These are phyloP conservation scores for Citeromyces nyonsensis DNA, from an alignment of 805 yeast species.

Conservation along the genomic window DNA sequence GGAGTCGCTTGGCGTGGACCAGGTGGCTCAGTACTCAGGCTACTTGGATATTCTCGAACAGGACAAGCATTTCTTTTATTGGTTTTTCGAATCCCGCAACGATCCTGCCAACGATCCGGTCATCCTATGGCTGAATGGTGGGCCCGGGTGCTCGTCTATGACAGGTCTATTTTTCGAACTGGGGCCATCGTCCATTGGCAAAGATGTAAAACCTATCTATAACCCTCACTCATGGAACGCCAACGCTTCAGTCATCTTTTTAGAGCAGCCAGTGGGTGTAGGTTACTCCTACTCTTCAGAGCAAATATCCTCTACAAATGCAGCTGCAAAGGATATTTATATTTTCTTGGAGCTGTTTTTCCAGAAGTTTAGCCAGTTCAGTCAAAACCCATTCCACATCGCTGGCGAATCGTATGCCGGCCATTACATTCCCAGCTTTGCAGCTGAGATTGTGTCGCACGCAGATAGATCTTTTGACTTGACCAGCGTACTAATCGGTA, in stretches of 20 bases:
- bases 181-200: slow-evolving; percentile 62
- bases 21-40: slow-evolving; percentile 73
- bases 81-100: slow-evolving; percentile 82
- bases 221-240: slow-evolving; percentile 78
- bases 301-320: slow-evolving; percentile 54
- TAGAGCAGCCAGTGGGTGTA: slow-evolving; percentile 82
- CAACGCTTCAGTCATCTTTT: slow-evolving; percentile 73
- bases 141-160: slow-evolving; percentile 87
- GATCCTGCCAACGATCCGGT: slow-evolving; percentile 81
- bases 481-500: slow-evolving; percentile 74
- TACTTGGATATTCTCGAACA: slow-evolving; percentile 71
- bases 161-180: slow-evolving; percentile 80
- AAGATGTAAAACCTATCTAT: slow-evolving; percentile 43
- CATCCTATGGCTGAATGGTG: slow-evolving; percentile 85
- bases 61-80: slow-evolving; percentile 71
- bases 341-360: slow-evolving; percentile 71
- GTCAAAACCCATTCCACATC: slow-evolving; percentile 52
- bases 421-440: slow-evolving; percentile 85
- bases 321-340: slow-evolving; percentile 75
- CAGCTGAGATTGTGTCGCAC: slow-evolving; percentile 62
- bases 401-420: slow-evolving; percentile 94
- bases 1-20: slow-evolving; percentile 58
- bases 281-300: slow-evolving; percentile 60
- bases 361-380: slow-evolving; percentile 51
- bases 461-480: slow-evolving; percentile 40